Conservation (phyloP, 1,284 basidiomycete species). For the Pterula multifida region DNA sequence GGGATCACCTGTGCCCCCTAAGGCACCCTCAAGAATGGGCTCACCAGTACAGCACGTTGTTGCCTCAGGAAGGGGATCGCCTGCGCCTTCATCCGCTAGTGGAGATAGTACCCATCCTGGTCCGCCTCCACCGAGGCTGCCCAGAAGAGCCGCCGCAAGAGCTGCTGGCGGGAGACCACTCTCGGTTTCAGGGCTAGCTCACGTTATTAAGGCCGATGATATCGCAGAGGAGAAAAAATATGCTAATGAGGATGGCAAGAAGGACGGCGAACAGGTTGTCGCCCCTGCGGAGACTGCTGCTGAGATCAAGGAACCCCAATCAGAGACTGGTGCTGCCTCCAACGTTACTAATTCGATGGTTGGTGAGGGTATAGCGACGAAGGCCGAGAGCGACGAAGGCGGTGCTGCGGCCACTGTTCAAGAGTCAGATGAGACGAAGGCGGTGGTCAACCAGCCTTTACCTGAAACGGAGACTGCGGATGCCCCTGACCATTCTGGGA, state of each 20-base stretch:
- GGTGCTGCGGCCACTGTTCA: too few species aligned
- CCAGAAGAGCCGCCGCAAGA: conserved; percentile 38
- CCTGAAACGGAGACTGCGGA: too few species aligned
- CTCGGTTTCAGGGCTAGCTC: background rate
- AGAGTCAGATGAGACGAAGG: too few species aligned
- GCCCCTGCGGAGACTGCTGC: background rate
- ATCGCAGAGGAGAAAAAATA: conserved; percentile 2
- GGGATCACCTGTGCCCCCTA: conserved; percentile 1
- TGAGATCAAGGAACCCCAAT: background rate
- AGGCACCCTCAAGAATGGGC: background rate
- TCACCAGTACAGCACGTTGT: conserved; percentile 23
- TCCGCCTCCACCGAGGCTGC: conserved; percentile 38
- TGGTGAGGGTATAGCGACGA: too few species aligned
- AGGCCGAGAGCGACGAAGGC: too few species aligned
- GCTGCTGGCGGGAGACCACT: conserved; percentile 5
- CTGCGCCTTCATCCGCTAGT: conserved; percentile 11
- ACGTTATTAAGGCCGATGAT: background rate
- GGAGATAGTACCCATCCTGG: too few species aligned
- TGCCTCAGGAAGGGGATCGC: too few species aligned
- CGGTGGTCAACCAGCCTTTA: too few species aligned
- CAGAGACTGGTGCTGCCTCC: too few species aligned
- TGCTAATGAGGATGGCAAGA: background rate
- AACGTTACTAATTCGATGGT: too few species aligned
- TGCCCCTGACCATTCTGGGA: too few species aligned
- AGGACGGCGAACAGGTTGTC: background rate